Evolutionary conservation across 257 asterid genomes (phyloP).

Genomic region (Solanum infundibuliforme): DNA sequence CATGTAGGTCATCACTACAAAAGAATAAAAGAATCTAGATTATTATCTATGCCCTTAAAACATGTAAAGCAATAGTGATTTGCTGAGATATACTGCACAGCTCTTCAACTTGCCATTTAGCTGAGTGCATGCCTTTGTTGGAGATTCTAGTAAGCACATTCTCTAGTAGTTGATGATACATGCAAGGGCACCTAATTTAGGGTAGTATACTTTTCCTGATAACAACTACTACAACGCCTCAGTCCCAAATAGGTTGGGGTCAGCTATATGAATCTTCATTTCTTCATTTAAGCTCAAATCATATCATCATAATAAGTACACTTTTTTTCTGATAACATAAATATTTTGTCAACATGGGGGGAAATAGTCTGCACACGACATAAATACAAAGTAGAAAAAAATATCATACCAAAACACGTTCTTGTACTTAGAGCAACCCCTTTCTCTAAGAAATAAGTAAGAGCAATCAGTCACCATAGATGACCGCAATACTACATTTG

Average conservation of each 20-base stretch:
- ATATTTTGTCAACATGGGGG: background rate
- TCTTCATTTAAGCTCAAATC: background rate
- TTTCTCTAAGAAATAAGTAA: background rate
- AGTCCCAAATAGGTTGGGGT: background rate
- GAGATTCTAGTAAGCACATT: background rate
- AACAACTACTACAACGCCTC: background rate
- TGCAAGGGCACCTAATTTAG: background rate
- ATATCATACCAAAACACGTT: background rate
- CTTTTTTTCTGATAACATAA: background rate
- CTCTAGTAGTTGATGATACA: background rate
- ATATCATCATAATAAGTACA: background rate
- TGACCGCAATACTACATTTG: background rate
- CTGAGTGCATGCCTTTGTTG: background rate
- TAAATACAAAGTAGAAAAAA: background rate
- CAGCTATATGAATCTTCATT: background rate
- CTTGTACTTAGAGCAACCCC: background rate
- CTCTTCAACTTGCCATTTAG: background rate
- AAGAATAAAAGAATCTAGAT: background rate
- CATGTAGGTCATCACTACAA: conserved; percentile 92
- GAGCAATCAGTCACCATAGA: background rate
- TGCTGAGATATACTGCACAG: background rate
- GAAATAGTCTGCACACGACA: background rate
- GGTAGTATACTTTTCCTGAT: background rate
- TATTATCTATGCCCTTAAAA: background rate
- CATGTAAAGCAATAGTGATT: background rate